Evolutionary conservation across 2,329 filamentous ascomycete genomes (phyloP), one percentile per base, ranked within the genome.

Genomic region (Cordyceps sp.): DNA sequence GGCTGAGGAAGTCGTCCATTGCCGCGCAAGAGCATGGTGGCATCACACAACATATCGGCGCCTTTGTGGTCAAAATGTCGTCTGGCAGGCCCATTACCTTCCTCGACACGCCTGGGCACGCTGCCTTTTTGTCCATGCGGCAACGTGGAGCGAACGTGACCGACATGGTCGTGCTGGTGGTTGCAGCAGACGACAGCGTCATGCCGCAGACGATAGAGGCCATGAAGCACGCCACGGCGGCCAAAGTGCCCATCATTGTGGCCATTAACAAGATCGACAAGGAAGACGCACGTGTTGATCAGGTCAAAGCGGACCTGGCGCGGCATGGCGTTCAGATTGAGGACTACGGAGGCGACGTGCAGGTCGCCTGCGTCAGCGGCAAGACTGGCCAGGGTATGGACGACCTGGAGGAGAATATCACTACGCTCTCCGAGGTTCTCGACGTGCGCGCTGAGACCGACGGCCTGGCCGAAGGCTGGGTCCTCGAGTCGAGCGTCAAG

Each of bases 251-350:
- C 5, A 88, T 98, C 31, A 93, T 98, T 36, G 90, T 98, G 31
- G 92, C 92, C 13, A 88, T 96, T 57, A 98, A 90, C 62, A 98
- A 98, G 57, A 72, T 93, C 32, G 90, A 98, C 58, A 93, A 90
- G 56, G 73, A 79, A 37, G 78, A 82, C 37, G 77, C 81, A 5
- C 73, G 84, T 32, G 59, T 85, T 10, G 79, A 94, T 26, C 70
- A 73, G 30, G 86, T 96, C 39, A 96, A 96, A 58, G 66, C 77
- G 34, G 90, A 96, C 51, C 73, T 98, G 17, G 73, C 81, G 8
- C 66, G 74, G 3, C 68, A 93, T 46, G 84, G 81, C 7, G 74
- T 98, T 20, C 80, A 93, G 44, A 79, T 98, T 33, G 90, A 98
- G 58, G 90, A 96, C 48, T 93, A 73, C 45, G 90, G 90, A 26